Evolutionary conservation across 805 yeast species (phyloP), one percentile per base, ranked within the genome.

Genomic region (Pichia thaimueangensis): DNA sequence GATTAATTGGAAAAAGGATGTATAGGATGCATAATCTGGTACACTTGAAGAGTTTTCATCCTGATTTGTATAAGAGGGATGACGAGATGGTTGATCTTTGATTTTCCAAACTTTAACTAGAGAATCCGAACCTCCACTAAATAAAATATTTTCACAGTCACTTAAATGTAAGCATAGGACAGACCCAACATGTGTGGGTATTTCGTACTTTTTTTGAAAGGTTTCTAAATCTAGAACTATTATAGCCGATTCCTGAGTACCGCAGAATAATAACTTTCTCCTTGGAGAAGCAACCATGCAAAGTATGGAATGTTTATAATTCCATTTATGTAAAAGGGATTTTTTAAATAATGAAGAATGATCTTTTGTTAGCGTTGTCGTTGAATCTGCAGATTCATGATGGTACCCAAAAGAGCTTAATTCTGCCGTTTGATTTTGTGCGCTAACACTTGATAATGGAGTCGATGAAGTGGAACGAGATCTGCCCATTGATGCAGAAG

Each of bases 81-180:
- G 35, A 20, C 35, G 35, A 9, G 35, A 32, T n/a, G 21, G 24
- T 15, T 17, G 50, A 3, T 63, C 59, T 2, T 71, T 61, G 17
- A 86, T 67, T 44, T 82, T 78, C 94, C 96, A 93, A 1, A 87
- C 78, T 57, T 87, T 85, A 25, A 91, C 82, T 37, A 91, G 66
- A 2, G 97, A 88, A 58, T 91, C 97, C 8, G 93, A 80, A 2
- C 95, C 91, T 3, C 93, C 96, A 29, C 93, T 78, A 54, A 93
- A 83, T 30, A 91, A 68, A 37, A 65, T 71, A 35, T 70, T 66
- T 52, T 78, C 88, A 49, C 68, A 71, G 4, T 63, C 59, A 10
- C 79, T 73, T 34, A 75, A 64, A 20, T 77, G 64, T 46, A 91
- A 58, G 54, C 93, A 81, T 29, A 88, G 65, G 2, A 91, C 86